These are phyloP conservation scores for Talaromyces marneffei DNA, from an alignment of 2,329 filamentous ascomycete genomes.

Conservation along the genomic window DNA sequence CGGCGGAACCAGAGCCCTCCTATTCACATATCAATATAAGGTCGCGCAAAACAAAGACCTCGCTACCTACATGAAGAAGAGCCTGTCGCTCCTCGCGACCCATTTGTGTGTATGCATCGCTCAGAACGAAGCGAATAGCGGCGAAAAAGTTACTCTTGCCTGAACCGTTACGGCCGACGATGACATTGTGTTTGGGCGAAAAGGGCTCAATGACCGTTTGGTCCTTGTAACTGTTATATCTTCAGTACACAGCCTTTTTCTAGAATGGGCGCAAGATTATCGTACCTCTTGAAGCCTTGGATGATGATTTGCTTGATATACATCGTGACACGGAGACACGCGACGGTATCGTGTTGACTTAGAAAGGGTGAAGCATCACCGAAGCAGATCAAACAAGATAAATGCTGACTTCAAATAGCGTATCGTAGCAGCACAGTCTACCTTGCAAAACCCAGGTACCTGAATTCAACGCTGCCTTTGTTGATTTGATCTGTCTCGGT, in stretches of 20 bases:
- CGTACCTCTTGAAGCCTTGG: conserved; percentile 98
- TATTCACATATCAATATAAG: conserved; percentile 23
- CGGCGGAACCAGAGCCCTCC: conserved; percentile 93
- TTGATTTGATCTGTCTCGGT: not conserved
- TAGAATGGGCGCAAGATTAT: conserved; percentile 19
- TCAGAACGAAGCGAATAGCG: conserved; percentile 95
- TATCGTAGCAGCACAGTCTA: not conserved
- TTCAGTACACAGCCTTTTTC: not conserved
- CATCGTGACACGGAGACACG: conserved; percentile 51
- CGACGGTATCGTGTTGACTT: conserved; percentile 5
- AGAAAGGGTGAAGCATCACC: not conserved
- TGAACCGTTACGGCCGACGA: conserved; percentile 97
- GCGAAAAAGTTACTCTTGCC: conserved; percentile 99
- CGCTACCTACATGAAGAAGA: conserved; percentile 64
- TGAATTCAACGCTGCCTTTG: not conserved
- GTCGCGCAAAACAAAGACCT: not conserved
- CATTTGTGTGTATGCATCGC: conserved; percentile 95
- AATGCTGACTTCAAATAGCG: not conserved
- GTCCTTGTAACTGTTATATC: conserved; percentile 81
- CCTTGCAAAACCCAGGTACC: not conserved
- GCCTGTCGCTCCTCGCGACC: conserved; percentile 92
- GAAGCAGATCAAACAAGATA: not conserved
- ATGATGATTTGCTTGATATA: conserved; percentile 99
- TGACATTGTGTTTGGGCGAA: conserved; percentile 94
- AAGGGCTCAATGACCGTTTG: conserved; percentile 98